Evolutionary conservation across 768 basidiomycete species (phyloP).

Genomic region (Rubroboletus pulcherrimus): DNA sequence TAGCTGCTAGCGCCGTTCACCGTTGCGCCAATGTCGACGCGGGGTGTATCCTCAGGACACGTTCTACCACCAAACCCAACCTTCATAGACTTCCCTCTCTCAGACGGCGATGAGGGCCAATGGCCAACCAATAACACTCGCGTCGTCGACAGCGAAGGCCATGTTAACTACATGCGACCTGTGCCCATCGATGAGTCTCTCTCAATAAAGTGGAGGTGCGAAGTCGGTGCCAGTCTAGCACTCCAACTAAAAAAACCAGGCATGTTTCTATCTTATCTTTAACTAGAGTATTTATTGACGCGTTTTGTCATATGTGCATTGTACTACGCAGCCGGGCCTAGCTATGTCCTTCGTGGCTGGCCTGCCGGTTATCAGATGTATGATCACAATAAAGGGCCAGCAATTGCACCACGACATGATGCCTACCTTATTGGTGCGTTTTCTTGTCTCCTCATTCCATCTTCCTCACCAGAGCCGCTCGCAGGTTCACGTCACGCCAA

Average conservation of each 20-base stretch:
- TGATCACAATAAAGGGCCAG: slow-evolving; percentile 70
- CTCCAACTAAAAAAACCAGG: slow-evolving; percentile 46
- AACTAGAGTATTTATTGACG: neutral
- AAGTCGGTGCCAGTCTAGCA: slow-evolving; percentile 41
- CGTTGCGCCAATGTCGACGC: slow-evolving; percentile 22
- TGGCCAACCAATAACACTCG: slow-evolving; percentile 60
- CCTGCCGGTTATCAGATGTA: slow-evolving; percentile 68
- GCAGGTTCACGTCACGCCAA: slow-evolving; percentile 41
- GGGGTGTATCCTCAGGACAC: slow-evolving; percentile 13
- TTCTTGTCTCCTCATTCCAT: neutral
- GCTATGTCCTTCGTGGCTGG: slow-evolving; percentile 61
- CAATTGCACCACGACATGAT: slow-evolving; percentile 58
- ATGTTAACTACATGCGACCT: slow-evolving; percentile 69
- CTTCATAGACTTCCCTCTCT: slow-evolving; percentile 55
- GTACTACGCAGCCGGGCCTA: slow-evolving; percentile 32
- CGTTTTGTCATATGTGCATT: neutral
- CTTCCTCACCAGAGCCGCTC: neutral
- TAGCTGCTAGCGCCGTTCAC: neutral
- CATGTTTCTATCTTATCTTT: slow-evolving; percentile 27
- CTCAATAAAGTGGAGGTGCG: slow-evolving; percentile 55
- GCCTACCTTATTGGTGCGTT: slow-evolving; percentile 69
- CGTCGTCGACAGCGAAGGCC: slow-evolving; percentile 53
- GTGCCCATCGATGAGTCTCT: slow-evolving; percentile 49
- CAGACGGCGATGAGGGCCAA: slow-evolving; percentile 51
- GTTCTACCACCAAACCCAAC: slow-evolving; percentile 49